Evolutionary conservation across 768 basidiomycete genomes (phyloP), one percentile per base, ranked within the genome.

Genomic region (Tricholoma terreum): DNA sequence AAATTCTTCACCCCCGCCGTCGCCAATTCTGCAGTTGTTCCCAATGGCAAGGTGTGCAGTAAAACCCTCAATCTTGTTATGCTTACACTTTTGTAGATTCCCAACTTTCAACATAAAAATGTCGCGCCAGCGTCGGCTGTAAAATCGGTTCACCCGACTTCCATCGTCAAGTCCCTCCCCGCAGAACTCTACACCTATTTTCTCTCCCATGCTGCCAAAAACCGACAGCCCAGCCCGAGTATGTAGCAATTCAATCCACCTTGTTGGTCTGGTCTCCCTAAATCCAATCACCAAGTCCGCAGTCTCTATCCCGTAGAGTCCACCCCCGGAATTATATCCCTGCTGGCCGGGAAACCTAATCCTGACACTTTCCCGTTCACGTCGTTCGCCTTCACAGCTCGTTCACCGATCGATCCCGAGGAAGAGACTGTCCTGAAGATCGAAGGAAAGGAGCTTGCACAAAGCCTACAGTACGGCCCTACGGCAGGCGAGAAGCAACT

Each of bases 281-380:
- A 33, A 49, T 56, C 17, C 10, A 45, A 45, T 45, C 11, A 49
- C n/a, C 51, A 60, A 89, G 86, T 90, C 56, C 78, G 86, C 60
- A 70, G 84, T 12, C 79, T 96, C n/a, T 80, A 84, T 56, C 92
- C 86, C 0, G 78, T 94, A 24, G 96, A 98, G 71, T 78, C 79
- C 19, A 80, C 75, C 0, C 92, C 94, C 0, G 90, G 90, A 0
- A 68, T 92, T 35, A 85, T 94, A 55, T 91, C 89, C 3, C 70
- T 94, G 31, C 82, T 27, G 24, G 24, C 24, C 6, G 24, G 96
- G 24, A 94, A 95, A 71, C 96, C 96, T 6, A 95, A 96, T 66
- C 80, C 86, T 7, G 76, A 80, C n/a, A 89, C 92, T 17, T 98
- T 98, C 75, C 96, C 96, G 1, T 91, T 98, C 75, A 85, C 24